Evolutionary conservation across 2,329 filamentous ascomycete genomes (phyloP).

Genomic region (Fusarium sp.): DNA sequence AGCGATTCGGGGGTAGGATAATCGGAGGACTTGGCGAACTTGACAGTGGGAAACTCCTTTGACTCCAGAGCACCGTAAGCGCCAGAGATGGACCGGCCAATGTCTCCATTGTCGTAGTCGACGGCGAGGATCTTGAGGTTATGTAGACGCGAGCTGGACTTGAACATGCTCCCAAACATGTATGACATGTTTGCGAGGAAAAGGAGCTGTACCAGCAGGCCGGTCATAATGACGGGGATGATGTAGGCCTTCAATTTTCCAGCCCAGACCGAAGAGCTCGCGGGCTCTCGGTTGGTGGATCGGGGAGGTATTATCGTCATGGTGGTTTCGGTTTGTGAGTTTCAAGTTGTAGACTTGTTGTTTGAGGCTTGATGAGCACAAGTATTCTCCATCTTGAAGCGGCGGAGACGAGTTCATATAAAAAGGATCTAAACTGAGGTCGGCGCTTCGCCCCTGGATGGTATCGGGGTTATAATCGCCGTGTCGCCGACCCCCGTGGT

Average conservation of each 20-base stretch:
- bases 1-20: constrained; percentile 41
- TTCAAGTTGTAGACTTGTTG: background rate
- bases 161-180: constrained; percentile 47
- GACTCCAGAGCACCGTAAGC: constrained; percentile 46
- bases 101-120: constrained; percentile 43
- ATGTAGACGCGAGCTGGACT: constrained; percentile 33
- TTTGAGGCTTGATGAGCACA: background rate
- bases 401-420: background rate
- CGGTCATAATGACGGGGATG: background rate
- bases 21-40: constrained; percentile 31
- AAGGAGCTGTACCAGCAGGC: constrained; percentile 2
- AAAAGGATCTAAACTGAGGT: background rate
- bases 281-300: constrained; percentile 10
- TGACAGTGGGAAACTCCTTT: constrained; percentile 45
- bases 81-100: constrained; percentile 45
- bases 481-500: background rate
- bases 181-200: constrained; percentile 38
- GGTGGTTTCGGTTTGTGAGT: background rate
- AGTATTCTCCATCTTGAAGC: background rate
- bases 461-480: background rate
- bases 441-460: background rate
- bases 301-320: constrained; percentile 8
- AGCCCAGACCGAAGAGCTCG: constrained; percentile 3
- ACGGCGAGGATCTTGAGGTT: constrained; percentile 41
- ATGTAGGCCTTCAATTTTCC: constrained; percentile 13